Conservation (phyloP, 2,329 filamentous ascomycete species). For the Cladophialophora chaetospira region DNA sequence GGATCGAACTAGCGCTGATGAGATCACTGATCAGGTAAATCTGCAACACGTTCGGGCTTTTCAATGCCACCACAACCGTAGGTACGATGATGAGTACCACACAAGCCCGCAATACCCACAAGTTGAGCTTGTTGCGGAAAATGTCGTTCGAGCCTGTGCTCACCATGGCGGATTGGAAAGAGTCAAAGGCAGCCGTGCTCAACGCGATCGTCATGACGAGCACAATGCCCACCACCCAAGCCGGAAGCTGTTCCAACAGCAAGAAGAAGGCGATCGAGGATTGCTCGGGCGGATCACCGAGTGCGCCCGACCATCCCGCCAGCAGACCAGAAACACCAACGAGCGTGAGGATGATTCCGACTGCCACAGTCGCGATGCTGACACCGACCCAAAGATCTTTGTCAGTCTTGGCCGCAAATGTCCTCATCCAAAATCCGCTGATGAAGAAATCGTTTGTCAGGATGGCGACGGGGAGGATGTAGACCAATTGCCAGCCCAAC, state of each 20-base stretch:
- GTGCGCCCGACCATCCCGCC: constrained; percentile 74
- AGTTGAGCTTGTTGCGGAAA: constrained; percentile 77
- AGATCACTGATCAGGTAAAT: constrained; percentile 83
- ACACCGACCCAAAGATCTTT: constrained; percentile 75
- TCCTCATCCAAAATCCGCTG: constrained; percentile 80
- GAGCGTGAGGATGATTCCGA: constrained; percentile 70
- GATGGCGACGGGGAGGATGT: constrained; percentile 79
- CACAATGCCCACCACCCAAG: constrained; percentile 80
- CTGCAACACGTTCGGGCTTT: constrained; percentile 72
- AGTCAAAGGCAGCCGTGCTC: constrained; percentile 77
- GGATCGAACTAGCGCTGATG: constrained; percentile 74
- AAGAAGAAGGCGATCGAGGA: constrained; percentile 75
- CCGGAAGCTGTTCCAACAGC: constrained; percentile 69
- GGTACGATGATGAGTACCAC: constrained; percentile 76
- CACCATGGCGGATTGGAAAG: constrained; percentile 79
- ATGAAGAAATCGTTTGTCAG: constrained; percentile 86
- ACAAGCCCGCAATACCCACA: constrained; percentile 69
- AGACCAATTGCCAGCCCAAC: constrained; percentile 81
- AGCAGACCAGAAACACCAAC: constrained; percentile 74
- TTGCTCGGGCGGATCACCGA: constrained; percentile 61
- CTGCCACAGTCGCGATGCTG: constrained; percentile 64
- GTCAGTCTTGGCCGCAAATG: constrained; percentile 77
- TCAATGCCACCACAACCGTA: constrained; percentile 71
- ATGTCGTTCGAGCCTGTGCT: constrained; percentile 82
- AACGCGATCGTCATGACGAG: constrained; percentile 78